Base-by-base conservation (phyloP, 2,329 filamentous ascomycete species). In the Aspergillus oerlinghausenensis region DNA sequence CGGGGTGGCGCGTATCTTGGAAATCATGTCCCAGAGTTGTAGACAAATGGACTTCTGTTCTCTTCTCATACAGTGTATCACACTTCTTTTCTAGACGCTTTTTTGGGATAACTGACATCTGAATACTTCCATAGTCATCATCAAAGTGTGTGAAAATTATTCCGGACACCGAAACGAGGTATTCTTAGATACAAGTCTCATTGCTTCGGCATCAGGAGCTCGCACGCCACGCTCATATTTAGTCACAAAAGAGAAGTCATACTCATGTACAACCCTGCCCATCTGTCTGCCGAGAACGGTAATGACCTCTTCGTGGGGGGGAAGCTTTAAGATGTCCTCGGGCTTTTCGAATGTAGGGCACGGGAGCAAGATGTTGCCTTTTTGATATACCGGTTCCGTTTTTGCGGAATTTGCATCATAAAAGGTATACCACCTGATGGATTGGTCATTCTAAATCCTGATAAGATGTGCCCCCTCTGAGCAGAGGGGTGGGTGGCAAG, bases 21-120 rank as follows among this genome's bases (percentile, higher is more conserved):
- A 60, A 21, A 70, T 57, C 0, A 62, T 19, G 47, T 60, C 42
- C 65, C 61, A 69, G 21, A 55, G 54, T 55, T 64, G 59, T 50
- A 49, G 56, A 40, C 65, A 67, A 10, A 64, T 35, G 52, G 55
- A 64, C 51, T 65, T 53, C 53, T 67, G n/a, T 68, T 26, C 50
- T 54, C 35, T 61, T n/a, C 5, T 56, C 50, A 32, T 61, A 57
- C 38, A 67, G 29, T 10, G 10, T 60, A 50, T 64, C 51, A 58
- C 63, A 67, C 42, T 50, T 58, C 11, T 40, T 26, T 19, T 63
- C 53, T n/a, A n/a, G n/a, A n/a, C n/a, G n/a, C n/a, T n/a, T n/a
- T n/a, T n/a, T n/a, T 26, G 55, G 29, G 50, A 66, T 59, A 51
- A 52, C 47, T 8, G 49, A 52, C 58, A 67, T 66, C 9, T 54